Evolutionary conservation across 768 basidiomycete genomes (phyloP).

Genomic region (Chlorophyllum brunneum): DNA sequence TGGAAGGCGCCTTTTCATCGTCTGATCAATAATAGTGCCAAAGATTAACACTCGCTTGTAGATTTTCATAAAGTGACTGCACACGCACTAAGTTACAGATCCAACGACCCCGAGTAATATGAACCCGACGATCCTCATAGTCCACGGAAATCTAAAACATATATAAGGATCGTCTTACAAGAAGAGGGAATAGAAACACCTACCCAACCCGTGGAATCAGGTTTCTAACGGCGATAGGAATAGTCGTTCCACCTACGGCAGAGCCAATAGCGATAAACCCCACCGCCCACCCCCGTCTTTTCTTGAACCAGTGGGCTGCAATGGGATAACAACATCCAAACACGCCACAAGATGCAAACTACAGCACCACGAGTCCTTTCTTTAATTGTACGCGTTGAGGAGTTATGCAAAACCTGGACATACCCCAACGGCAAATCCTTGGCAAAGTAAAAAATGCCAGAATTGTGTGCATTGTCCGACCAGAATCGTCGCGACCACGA

Average conservation of each 20-base stretch:
- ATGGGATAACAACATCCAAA: conserved; percentile 60
- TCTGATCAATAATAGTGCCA: conserved; percentile 23
- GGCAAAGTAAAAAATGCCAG: conserved; percentile 66
- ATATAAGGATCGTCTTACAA: neutral
- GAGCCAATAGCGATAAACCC: conserved; percentile 64
- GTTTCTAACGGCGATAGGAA: conserved; percentile 59
- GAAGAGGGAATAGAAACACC: neutral
- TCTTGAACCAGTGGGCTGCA: conserved; percentile 73
- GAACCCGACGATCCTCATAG: conserved; percentile 67
- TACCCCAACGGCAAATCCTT: conserved; percentile 58
- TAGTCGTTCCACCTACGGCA: conserved; percentile 63
- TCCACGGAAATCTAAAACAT: conserved; percentile 65
- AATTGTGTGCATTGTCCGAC: conserved; percentile 55
- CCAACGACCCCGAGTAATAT: conserved; percentile 51
- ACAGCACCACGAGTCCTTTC: neutral
- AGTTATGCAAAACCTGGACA: conserved; percentile 16
- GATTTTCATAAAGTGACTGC: neutral
- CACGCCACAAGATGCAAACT: conserved; percentile 52
- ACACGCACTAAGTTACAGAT: conserved; percentile 47
- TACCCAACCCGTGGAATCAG: conserved; percentile 48
- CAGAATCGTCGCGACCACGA: conserved; percentile 48
- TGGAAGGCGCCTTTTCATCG: conserved; percentile 49
- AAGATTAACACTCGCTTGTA: neutral
- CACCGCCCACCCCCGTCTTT: conserved; percentile 53
- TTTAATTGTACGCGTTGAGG: neutral